Percentiles rank a stretch among this genome's conserved stretches.
Evolutionary conservation across 768 basidiomycete genomes (phyloP).

Genomic region (Trametes sanguinea): DNA sequence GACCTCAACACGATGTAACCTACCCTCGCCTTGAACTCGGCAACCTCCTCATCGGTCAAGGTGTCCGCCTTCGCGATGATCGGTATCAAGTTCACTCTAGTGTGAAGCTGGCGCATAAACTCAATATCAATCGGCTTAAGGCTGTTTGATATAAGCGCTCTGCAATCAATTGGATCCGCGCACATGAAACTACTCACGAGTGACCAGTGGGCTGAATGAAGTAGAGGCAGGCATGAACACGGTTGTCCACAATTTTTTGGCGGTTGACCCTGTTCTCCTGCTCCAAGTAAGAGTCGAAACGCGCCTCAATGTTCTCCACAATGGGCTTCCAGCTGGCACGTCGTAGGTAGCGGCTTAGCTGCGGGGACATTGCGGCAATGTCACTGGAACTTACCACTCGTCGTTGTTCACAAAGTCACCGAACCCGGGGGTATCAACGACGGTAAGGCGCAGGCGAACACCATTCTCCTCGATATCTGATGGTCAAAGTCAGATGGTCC

Average conservation of each 20-base stretch:
- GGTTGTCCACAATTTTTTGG: constrained; percentile 91
- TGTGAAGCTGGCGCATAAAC: constrained; percentile 97
- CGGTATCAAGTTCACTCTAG: constrained; percentile 97
- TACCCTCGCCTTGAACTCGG: constrained; percentile 91
- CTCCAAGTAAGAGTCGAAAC: constrained; percentile 96
- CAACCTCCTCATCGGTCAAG: constrained; percentile 93
- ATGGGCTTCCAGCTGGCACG: constrained; percentile 91
- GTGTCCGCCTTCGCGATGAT: constrained; percentile 99
- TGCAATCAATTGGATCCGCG: not conserved
- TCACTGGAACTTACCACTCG: constrained; percentile 64
- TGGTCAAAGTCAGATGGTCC: not conserved
- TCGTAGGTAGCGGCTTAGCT: constrained; percentile 7
- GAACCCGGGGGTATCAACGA: constrained; percentile 98
- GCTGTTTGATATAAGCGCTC: constrained; percentile 43
- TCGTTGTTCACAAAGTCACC: constrained; percentile 99
- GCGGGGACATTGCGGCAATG: constrained; percentile 24
- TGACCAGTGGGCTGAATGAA: constrained; percentile 99
- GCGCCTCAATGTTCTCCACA: constrained; percentile 95
- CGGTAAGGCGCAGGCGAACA: constrained; percentile 94
- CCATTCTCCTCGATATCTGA: constrained; percentile 98
- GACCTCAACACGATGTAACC: constrained; percentile 27
- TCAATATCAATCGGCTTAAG: constrained; percentile 98
- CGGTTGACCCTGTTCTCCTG: constrained; percentile 99
- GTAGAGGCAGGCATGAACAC: constrained; percentile 98
- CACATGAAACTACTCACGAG: constrained; percentile 59